Evolutionary conservation across 2,329 filamentous ascomycete genomes (phyloP).

Genomic region (Hymenoscyphus scutula): DNA sequence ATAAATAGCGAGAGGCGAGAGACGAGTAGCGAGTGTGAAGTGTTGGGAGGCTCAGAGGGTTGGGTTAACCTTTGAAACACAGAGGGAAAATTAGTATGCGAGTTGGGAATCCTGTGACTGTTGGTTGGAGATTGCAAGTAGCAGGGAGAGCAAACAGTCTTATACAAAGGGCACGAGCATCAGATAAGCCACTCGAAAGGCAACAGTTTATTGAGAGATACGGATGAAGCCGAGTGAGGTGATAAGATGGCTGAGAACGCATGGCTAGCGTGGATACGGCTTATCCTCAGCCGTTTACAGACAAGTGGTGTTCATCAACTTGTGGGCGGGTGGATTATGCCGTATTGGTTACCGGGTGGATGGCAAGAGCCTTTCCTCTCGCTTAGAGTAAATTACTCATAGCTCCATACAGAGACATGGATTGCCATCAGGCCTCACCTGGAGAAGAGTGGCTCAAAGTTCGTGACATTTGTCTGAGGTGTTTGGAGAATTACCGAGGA

Average conservation of each 20-base stretch:
- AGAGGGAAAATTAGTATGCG: constrained; percentile 2
- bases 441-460: background rate
- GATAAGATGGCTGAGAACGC: background rate
- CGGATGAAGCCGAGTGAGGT: constrained; percentile 1
- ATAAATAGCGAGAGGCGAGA: background rate
- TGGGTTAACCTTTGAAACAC: constrained; percentile 7
- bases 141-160: background rate
- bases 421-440: background rate
- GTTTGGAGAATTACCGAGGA: background rate
- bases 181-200: background rate
- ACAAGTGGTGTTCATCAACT: background rate
- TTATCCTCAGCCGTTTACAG: constrained; percentile 1
- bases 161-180: background rate
- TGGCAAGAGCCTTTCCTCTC: background rate
- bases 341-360: no score
- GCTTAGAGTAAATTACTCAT: no score
- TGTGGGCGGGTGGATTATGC: background rate
- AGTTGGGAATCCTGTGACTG: background rate
- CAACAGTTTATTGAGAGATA: background rate
- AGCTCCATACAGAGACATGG: background rate
- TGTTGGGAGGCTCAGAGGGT: background rate
- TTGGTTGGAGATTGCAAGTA: background rate
- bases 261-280: background rate
- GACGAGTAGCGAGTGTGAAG: constrained; percentile 2
- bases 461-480: background rate